Evolutionary conservation across 2,329 filamentous ascomycete species (phyloP), one percentile per base, ranked within the genome.

Genomic region (Tothia fuscella): DNA sequence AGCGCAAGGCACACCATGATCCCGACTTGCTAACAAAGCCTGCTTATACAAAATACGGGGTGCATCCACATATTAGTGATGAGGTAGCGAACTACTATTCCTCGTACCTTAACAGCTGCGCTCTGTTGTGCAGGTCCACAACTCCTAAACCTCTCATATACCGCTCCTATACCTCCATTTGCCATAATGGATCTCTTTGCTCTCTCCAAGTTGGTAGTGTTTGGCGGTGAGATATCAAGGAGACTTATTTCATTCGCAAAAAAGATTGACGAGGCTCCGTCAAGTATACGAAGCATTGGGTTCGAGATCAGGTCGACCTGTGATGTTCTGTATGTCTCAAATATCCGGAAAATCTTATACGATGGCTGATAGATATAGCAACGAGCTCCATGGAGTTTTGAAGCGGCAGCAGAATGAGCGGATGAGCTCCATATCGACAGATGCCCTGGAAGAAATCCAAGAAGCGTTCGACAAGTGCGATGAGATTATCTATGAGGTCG

Each of bases 251-350:
- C 35, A n/a, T 37, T 37, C 28, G 25, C 35, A 5, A 25, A 26
- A 2, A 37, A 25, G 22, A 37, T 37, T 17, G 20, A 21, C 13
- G 21, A 37, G 20, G 35, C 21, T n/a, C 35, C 35, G 21, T 37
- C 35, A 9, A 37, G 35, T 26, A 17, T 37, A 13, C 17, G 25
- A 25, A 37, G 35, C 20, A 37, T 26, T 37, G 35, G 35, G n/a
- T 37, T 25, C n/a, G 35, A 37, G 35, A 37, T 37, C n/a, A 37
- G 35, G 35, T 37, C 35, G 35, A 37, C 35, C 22, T 37, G 35
- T 25, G 35, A 37, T 25, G 35, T 37, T 16, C 35, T 37, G 35
- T 37, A 28, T 25, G 35, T 28, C 25, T 28, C 9, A 10, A 21
- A 16, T n/a, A 16, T n/a, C 14, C 13, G 17, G 13, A 16, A 25